A percentile compares a stretch with the other conserved stretches of the same genome.
phyloP scores from a whole-genome alignment of 2,329 filamentous ascomycete species.

The Aspergillus carbonarius region DNA sequence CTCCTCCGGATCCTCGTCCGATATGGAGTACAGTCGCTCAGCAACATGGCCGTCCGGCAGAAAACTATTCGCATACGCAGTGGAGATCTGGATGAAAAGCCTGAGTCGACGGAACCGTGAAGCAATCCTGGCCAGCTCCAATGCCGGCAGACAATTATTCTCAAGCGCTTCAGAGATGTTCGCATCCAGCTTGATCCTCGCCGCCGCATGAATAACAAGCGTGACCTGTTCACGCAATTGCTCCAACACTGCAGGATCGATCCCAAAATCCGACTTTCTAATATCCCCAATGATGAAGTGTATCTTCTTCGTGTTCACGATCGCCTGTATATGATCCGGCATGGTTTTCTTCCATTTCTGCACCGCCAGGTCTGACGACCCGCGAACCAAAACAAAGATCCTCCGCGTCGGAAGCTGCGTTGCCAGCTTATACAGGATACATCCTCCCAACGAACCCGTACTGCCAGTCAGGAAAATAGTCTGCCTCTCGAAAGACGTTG shows the following conservation, averaged over 20 bases:
- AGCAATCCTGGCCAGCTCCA: slow-evolving; percentile 29
- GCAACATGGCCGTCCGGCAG: slow-evolving; percentile 30
- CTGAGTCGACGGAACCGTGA: slow-evolving; percentile 28
- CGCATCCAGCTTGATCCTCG: slow-evolving; percentile 32
- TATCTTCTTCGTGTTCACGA: slow-evolving; percentile 26
- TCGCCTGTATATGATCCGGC: slow-evolving; percentile 28
- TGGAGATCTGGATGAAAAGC: slow-evolving; percentile 32
- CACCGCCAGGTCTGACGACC: slow-evolving; percentile 23
- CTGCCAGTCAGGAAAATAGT: slow-evolving; percentile 32
- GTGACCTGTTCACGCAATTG: slow-evolving; percentile 31
- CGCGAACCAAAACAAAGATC: slow-evolving; percentile 31
- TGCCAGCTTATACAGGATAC: slow-evolving; percentile 35
- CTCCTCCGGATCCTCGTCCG: slow-evolving; percentile 28
- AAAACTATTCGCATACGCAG: slow-evolving; percentile 34
- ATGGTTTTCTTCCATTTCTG: slow-evolving; percentile 31
- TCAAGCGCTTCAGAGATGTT: slow-evolving; percentile 28
- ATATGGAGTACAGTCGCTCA: slow-evolving; percentile 26
- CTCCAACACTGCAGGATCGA: slow-evolving; percentile 17
- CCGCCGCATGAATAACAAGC: slow-evolving; percentile 33
- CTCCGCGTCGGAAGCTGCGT: slow-evolving; percentile 33
- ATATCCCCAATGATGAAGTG: slow-evolving; percentile 33
- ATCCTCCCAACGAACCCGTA: slow-evolving; percentile 34
- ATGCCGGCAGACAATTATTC: slow-evolving; percentile 33
- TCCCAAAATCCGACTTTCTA: slow-evolving; percentile 24
- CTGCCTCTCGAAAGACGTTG: slow-evolving; percentile 25